Evolutionary conservation across 2,329 filamentous ascomycete genomes (phyloP), one percentile per base, ranked within the genome.

Genomic region (Xylariaceae sp.): DNA sequence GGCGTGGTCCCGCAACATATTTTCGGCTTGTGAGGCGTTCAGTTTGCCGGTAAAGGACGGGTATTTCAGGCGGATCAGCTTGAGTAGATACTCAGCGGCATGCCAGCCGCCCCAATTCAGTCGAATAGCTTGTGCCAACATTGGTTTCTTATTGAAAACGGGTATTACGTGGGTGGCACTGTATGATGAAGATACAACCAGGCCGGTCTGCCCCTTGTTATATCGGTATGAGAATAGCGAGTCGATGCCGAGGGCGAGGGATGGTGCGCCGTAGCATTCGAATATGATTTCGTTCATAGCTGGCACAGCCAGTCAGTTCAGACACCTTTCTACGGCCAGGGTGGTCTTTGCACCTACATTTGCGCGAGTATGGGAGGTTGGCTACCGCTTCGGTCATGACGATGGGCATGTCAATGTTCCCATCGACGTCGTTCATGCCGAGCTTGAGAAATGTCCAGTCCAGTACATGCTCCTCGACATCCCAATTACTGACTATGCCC

Each of bases 211-310:
- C 48, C 93, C 93, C 47, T 86, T 81, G 62, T 98, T 98, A 69
- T 95, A 87, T 47, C 84, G 77, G 69, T 95, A 98, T 16, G 91
- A 94, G 69, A 98, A 98, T 24, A 98, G 78, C 9, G 90, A 94
- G 64, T 98, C 93, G 67, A 98, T 90, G 38, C 93, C 93, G 65
- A 93, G 96, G 15, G 90, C 87, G 19, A 96, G 76, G 2, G 88
- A 91, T 0, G 93, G 91, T 9, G 87, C 90, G 45, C 81, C 80
- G 64, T 98, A 98, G 66, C 89, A 94, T 65, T 98, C 93, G 63
- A 97, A 98, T 9, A 98, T 72, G 41, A 97, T 91, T 61, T 98
- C 93, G 33, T 87, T 95, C 91, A 97, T 97, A 53, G 87, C 89
- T 95, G 51, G 39, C 40, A 31, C 16, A 35, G 39, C 19, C 30